These are phyloP conservation scores for Aquilaria malaccensis DNA, from an alignment of 345 rosid genomes.

Conservation along the genomic window DNA sequence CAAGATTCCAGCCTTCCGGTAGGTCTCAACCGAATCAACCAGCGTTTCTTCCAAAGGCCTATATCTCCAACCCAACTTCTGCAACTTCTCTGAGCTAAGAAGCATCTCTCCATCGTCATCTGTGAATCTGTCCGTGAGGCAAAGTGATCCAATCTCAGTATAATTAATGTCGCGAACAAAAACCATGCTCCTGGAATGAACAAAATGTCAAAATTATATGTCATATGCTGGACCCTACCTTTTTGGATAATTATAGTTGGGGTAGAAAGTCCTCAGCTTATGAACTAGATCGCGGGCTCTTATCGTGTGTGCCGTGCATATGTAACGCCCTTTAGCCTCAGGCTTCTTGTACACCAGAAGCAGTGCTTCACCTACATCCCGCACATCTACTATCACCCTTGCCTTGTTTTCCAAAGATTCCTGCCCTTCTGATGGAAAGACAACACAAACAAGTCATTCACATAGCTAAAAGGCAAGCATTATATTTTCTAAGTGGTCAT, in stretches of 20 bases:
- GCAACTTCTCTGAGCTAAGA: slow-evolving; percentile 34
- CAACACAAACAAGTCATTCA: background rate
- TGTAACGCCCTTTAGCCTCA: slow-evolving; percentile 65
- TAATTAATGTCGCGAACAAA: background rate
- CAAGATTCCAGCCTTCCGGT: slow-evolving; percentile 33
- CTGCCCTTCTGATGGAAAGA: background rate
- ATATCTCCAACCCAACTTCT: slow-evolving; percentile 47
- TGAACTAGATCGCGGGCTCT: slow-evolving; percentile 27
- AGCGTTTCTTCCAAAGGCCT: slow-evolving; percentile 46
- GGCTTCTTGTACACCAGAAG: slow-evolving; percentile 51
- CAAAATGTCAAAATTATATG: background rate
- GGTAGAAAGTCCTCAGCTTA: slow-evolving; percentile 42
- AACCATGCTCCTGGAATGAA: too few relatives aligned
- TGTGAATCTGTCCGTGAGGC: slow-evolving; percentile 23
- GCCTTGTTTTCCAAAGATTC: slow-evolving; percentile 1
- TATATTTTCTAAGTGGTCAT: too few relatives aligned
- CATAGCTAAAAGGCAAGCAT: background rate
- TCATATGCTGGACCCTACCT: slow-evolving; percentile 20
- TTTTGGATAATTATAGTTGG: slow-evolving; percentile 47
- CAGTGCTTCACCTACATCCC: slow-evolving; percentile 57
- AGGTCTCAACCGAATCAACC: slow-evolving; percentile 40
- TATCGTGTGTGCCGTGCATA: slow-evolving; percentile 32
- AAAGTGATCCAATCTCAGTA: background rate
- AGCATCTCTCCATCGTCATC: slow-evolving; percentile 16
- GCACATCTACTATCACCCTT: slow-evolving; percentile 33